Conservation (phyloP, 2,329 filamentous ascomycete species). For the Lojkania enalia region DNA sequence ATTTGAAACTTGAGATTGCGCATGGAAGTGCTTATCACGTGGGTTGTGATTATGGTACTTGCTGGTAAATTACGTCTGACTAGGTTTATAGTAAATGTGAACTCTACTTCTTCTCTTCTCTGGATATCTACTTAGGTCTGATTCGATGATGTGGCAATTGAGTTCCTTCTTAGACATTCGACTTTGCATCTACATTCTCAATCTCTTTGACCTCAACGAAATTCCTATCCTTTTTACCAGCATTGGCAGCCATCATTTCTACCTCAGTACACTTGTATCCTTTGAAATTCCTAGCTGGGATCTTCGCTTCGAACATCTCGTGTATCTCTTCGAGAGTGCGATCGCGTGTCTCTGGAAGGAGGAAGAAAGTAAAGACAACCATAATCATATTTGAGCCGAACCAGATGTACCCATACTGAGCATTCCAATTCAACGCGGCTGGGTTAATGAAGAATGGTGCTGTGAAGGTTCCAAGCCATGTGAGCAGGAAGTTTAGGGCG, state of each 20-base stretch:
- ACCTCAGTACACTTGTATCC: slow-evolving; percentile 12
- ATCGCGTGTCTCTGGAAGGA: slow-evolving; percentile 50
- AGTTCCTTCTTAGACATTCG: too few relatives aligned
- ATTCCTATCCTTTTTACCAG: neutral
- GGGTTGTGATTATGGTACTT: too few relatives aligned
- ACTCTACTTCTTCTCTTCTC: too few relatives aligned
- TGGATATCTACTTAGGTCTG: too few relatives aligned
- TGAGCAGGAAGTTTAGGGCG: slow-evolving; percentile 21
- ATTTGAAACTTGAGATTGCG: too few relatives aligned
- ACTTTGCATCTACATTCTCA: neutral
- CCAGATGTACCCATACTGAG: slow-evolving; percentile 35
- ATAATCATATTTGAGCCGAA: slow-evolving; percentile 39
- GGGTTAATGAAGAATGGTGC: slow-evolving; percentile 62
- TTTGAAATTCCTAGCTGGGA: slow-evolving; percentile 18
- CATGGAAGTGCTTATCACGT: too few relatives aligned
- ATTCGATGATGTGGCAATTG: too few relatives aligned
- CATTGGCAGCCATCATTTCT: slow-evolving; percentile 1
- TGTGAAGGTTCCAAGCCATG: slow-evolving; percentile 58
- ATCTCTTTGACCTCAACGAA: neutral
- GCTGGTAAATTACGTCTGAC: too few relatives aligned
- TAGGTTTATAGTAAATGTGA: too few relatives aligned
- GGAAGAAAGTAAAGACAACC: slow-evolving; percentile 19
- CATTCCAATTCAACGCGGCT: slow-evolving; percentile 57
- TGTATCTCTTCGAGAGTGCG: slow-evolving; percentile 16
- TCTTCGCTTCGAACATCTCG: slow-evolving; percentile 13